Percentiles rank a stretch among this genome's conserved stretches.
Conservation (phyloP, 108 stramenopile genomes). For the Cyclostephanos tholiformis region DNA sequence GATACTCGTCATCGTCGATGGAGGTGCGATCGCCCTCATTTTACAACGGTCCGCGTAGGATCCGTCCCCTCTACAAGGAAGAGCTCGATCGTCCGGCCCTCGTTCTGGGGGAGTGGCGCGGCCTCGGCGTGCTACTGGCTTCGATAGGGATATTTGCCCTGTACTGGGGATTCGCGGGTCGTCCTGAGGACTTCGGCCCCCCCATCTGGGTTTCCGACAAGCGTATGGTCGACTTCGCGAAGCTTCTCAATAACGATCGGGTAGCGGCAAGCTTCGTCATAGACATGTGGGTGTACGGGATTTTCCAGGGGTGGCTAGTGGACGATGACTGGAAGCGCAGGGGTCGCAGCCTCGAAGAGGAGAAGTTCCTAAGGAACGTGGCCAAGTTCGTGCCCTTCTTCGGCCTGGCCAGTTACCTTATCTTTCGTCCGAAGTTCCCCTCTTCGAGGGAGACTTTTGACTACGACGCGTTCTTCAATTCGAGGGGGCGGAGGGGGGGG, state of each 20-base stretch:
- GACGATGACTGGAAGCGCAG: constrained; percentile 85
- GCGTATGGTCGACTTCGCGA: constrained; percentile 58
- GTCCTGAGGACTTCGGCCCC: constrained; percentile 66
- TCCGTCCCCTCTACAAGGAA: constrained; percentile 39
- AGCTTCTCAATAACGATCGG: constrained; percentile 77
- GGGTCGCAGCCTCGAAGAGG: constrained; percentile 51
- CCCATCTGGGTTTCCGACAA: constrained; percentile 53
- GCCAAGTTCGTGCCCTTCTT: constrained; percentile 86
- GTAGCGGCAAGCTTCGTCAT: constrained; percentile 84
- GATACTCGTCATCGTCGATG: constrained; percentile 15
- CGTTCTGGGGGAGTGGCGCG: constrained; percentile 61
- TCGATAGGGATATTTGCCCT: constrained; percentile 67
- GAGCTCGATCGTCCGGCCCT: constrained; percentile 26
- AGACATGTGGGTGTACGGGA: constrained; percentile 80
- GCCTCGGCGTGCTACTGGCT: constrained; percentile 60
- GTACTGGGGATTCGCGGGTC: constrained; percentile 68
- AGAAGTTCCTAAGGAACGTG: constrained; percentile 40
- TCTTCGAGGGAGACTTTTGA: constrained; percentile 34
- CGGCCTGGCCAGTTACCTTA: constrained; percentile 79
- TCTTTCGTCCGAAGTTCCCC: constrained; percentile 54
- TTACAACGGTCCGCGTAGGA: constrained; percentile 12
- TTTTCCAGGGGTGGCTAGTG: constrained; percentile 89
- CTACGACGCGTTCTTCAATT: constrained; percentile 14
- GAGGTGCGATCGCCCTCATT: constrained; percentile 40
- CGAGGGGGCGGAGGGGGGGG: constrained; percentile 12